Percentiles rank a stretch among this genome's conserved stretches.
These are phyloP conservation scores for Macadamia integrifolia DNA, from an alignment of 164 flowering plant species.

Conservation along the genomic window DNA sequence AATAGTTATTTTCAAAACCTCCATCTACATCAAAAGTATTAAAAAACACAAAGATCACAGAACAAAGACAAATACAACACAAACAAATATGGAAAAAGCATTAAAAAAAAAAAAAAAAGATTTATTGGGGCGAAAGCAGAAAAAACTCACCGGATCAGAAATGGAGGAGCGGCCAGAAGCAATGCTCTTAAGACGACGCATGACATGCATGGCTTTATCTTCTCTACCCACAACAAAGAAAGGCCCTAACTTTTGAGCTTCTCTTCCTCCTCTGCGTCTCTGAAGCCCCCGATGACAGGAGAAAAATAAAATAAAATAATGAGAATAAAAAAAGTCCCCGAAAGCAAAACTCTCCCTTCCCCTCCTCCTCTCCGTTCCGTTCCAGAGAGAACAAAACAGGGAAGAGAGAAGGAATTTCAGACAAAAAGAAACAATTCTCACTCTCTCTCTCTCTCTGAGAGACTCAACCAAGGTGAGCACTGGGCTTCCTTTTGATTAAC, in stretches of 20 bases:
- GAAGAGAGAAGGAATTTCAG: conserved; percentile 13
- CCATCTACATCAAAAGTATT: neutral
- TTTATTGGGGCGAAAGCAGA: neutral
- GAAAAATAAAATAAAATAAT: neutral
- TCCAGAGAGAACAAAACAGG: conserved; percentile 11
- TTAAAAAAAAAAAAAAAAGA: neutral
- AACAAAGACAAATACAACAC: neutral
- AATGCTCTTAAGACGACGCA: conserved; percentile 88
- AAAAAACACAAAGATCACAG: neutral
- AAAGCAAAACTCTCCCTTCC: conserved; percentile 7
- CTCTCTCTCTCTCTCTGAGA: too few species aligned
- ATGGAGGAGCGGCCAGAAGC: conserved; percentile 89
- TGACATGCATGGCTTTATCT: conserved; percentile 50
- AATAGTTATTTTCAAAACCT: neutral
- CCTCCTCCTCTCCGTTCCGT: conserved; percentile 6
- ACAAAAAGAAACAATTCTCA: too few species aligned
- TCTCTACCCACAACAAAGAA: neutral
- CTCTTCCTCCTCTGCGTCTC: conserved; percentile 5
- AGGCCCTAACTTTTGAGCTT: conserved; percentile 16
- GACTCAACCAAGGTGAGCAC: neutral
- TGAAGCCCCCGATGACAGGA: neutral
- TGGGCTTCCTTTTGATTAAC: neutral
- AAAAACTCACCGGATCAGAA: conserved; percentile 69
- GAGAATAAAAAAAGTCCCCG: neutral
- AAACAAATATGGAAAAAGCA: too few species aligned